Evolutionary conservation across 1,139 yeast species (phyloP).

Genomic region (Suhomyces kunorum): DNA sequence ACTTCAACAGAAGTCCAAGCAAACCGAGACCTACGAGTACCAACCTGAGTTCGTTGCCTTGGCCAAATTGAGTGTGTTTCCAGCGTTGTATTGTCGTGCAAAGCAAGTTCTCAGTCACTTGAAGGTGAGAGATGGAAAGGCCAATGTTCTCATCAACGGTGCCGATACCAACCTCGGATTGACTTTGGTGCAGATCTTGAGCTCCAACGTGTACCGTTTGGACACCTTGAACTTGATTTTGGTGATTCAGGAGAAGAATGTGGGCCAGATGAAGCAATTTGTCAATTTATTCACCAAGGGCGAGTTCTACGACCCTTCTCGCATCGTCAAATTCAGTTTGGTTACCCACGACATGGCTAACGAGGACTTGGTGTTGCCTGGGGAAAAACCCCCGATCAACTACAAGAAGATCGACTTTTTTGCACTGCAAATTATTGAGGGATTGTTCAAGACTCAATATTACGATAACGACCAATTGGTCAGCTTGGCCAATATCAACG

Average conservation of each 20-base stretch:
- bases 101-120: conserved; percentile 39
- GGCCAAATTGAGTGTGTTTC: conserved; percentile 39
- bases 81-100: conserved; percentile 42
- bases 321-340: conserved; percentile 25
- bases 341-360: conserved; percentile 39
- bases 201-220: conserved; percentile 27
- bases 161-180: conserved; percentile 45
- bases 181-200: conserved; percentile 37
- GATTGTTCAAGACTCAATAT: conserved; percentile 28
- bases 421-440: conserved; percentile 42
- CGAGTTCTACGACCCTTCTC: conserved; percentile 25
- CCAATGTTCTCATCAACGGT: conserved; percentile 44
- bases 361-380: conserved; percentile 40
- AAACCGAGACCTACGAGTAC: not conserved
- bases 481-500: conserved; percentile 23
- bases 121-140: conserved; percentile 19
- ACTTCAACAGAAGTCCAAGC: not conserved
- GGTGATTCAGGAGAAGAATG: conserved; percentile 32
- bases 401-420: conserved; percentile 45
- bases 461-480: conserved; percentile 24
- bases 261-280: conserved; percentile 26
- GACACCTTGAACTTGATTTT: conserved; percentile 33
- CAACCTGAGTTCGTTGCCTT: conserved; percentile 27
- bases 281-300: conserved; percentile 24
- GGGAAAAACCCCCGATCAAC: conserved; percentile 36